Evolutionary conservation across 495 filamentous ascomycete genomes (phyloP).

Genomic region (Xylaria castorea): DNA sequence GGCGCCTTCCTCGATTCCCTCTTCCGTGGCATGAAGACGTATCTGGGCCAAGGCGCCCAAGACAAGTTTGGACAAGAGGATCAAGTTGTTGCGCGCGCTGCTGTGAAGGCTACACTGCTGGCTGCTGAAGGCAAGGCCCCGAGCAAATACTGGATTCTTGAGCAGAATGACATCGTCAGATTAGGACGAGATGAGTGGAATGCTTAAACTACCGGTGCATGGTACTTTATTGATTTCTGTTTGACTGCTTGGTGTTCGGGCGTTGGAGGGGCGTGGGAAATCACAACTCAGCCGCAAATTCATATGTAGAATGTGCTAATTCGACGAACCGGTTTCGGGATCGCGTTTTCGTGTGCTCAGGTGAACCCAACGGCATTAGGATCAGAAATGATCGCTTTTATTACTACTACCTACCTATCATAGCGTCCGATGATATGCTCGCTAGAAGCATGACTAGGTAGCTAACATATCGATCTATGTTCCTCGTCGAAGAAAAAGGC

Average conservation of each 20-base stretch:
- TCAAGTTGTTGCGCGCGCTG: conserved; percentile 75
- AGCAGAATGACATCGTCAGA: conserved; percentile 54
- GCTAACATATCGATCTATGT: not conserved
- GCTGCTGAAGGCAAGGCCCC: conserved; percentile 56
- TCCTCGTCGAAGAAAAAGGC: not conserved
- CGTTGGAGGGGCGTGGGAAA: not conserved
- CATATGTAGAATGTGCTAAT: not conserved
- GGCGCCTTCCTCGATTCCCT: conserved; percentile 58
- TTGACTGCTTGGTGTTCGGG: not conserved
- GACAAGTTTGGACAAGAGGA: conserved; percentile 77
- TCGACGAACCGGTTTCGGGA: too few species aligned
- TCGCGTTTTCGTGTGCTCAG: not conserved
- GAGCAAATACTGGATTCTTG: conserved; percentile 55
- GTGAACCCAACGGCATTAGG: not conserved
- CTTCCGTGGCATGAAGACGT: conserved; percentile 59
- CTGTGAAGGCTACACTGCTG: conserved; percentile 62
- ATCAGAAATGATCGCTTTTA: not conserved
- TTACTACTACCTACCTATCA: not conserved
- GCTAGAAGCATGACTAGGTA: not conserved
- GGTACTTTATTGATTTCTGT: not conserved
- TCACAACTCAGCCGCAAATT: not conserved
- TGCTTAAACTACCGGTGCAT: not conserved
- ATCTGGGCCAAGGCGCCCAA: conserved; percentile 53
- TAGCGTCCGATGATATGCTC: not conserved
- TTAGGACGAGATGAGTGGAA: conserved; percentile 54